Percentiles rank a stretch among this genome's conserved stretches.
phyloP scores from a whole-genome alignment of 2,329 filamentous ascomycete genomes.

The Teratosphaeria epicoccoides region DNA sequence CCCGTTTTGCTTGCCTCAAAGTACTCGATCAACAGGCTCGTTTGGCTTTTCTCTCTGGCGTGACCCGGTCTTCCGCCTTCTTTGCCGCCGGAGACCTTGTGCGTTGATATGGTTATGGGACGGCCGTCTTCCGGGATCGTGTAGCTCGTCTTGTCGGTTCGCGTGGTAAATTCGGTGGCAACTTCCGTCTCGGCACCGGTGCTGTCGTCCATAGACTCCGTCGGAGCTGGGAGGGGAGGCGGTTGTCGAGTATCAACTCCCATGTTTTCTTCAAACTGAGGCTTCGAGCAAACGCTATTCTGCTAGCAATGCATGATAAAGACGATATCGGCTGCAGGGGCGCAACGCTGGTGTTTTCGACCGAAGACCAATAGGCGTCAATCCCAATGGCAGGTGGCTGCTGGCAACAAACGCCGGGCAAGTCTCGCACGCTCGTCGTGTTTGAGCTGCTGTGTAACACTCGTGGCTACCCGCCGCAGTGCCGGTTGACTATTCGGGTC shows the following conservation, averaged over 20 bases:
- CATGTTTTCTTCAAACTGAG: constrained; percentile 22
- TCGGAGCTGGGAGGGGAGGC: constrained; percentile 64
- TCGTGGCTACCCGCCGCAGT: not conserved
- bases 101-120: constrained; percentile 82
- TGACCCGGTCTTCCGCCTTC: constrained; percentile 42
- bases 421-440: not conserved
- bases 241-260: constrained; percentile 32
- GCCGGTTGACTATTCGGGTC: not conserved
- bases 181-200: constrained; percentile 41
- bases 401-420: not conserved
- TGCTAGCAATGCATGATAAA: not conserved
- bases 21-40: constrained; percentile 86
- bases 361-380: not conserved
- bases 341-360: not conserved
- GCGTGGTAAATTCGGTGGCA: constrained; percentile 57
- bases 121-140: constrained; percentile 79
- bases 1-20: constrained; percentile 70
- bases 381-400: not conserved
- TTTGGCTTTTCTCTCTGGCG: constrained; percentile 59
- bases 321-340: not conserved
- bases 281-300: not conserved
- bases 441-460: not conserved
- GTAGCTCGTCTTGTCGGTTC: constrained; percentile 61
- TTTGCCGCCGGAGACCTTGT: constrained; percentile 38
- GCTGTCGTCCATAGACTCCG: constrained; percentile 53